Percentiles rank a stretch among this genome's conserved stretches.
phyloP scores from a whole-genome alignment of 208 protist genomes.

The Ichthyophonus hoferi region DNA sequence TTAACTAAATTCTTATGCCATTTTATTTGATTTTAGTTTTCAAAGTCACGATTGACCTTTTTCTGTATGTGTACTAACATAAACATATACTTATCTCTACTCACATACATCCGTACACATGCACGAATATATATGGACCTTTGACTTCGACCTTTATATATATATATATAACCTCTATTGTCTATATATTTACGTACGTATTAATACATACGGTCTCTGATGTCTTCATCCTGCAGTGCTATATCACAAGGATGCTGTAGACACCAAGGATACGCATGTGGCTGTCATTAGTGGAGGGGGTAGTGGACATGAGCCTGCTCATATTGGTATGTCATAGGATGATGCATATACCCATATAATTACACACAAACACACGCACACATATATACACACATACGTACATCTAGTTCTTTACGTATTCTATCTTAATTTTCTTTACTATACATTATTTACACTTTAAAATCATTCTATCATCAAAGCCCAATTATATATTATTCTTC shows the following conservation, averaged over 20 bases:
- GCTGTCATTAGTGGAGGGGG: constrained; percentile 75
- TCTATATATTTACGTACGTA: neutral
- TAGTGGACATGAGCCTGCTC: constrained; percentile 76
- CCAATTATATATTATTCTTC: no score
- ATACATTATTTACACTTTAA: no score
- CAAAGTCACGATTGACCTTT: no score
- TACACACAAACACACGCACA: neutral
- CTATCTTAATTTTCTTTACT: no score
- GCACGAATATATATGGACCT: neutral
- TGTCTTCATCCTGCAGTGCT: neutral
- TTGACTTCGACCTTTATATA: neutral
- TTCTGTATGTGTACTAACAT: no score
- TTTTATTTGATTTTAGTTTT: no score
- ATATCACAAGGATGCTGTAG: neutral
- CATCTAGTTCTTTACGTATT: neutral
- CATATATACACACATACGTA: neutral
- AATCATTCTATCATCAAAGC: no score
- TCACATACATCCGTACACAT: no score
- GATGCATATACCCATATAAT: neutral
- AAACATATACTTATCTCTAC: no score
- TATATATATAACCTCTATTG: neutral
- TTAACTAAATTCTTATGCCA: no score
- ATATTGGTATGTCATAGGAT: constrained; percentile 49
- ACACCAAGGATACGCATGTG: constrained; percentile 51
- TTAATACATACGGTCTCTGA: neutral